Conservation (phyloP, 2,329 filamentous ascomycete genomes). For the Chalara sp. region DNA sequence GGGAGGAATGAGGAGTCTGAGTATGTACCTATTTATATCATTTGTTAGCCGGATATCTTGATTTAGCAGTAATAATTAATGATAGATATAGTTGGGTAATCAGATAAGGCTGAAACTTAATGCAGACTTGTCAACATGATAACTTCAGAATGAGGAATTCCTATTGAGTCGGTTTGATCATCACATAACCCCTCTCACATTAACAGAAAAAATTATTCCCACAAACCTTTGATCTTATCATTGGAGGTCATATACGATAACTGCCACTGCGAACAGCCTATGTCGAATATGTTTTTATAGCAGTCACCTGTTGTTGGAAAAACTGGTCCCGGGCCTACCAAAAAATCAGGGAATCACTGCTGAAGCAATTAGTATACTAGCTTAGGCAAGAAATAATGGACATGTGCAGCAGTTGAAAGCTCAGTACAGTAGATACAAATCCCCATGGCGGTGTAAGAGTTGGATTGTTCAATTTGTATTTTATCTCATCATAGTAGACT, state of each 20-base stretch:
- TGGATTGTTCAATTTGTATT: slow-evolving; percentile 34
- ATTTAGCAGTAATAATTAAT: not conserved
- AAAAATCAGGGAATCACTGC: too few relatives aligned
- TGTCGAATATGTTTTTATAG: too few relatives aligned
- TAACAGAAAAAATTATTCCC: too few relatives aligned
- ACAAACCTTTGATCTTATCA: slow-evolving; percentile 19
- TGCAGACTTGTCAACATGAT: slow-evolving; percentile 31
- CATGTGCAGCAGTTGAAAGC: not conserved
- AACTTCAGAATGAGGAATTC: slow-evolving; percentile 31
- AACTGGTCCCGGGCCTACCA: too few relatives aligned
- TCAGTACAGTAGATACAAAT: slow-evolving; percentile 31
- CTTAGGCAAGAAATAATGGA: too few relatives aligned
- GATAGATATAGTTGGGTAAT: slow-evolving; percentile 20
- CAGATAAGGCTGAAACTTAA: slow-evolving; percentile 40
- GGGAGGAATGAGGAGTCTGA: not conserved
- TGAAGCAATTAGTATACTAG: too few relatives aligned
- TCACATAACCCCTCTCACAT: slow-evolving; percentile 16
- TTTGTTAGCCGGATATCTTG: not conserved
- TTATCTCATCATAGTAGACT: slow-evolving; percentile 31
- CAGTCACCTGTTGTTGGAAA: too few relatives aligned
- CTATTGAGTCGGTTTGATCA: slow-evolving; percentile 29
- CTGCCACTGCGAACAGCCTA: too few relatives aligned
- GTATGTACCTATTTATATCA: slow-evolving; percentile 25
- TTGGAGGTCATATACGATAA: too few relatives aligned
- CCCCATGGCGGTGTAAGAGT: slow-evolving; percentile 33